phyloP scores from a whole-genome alignment of 108 stramenopile species.

The Nannochloropsis gaditana region DNA sequence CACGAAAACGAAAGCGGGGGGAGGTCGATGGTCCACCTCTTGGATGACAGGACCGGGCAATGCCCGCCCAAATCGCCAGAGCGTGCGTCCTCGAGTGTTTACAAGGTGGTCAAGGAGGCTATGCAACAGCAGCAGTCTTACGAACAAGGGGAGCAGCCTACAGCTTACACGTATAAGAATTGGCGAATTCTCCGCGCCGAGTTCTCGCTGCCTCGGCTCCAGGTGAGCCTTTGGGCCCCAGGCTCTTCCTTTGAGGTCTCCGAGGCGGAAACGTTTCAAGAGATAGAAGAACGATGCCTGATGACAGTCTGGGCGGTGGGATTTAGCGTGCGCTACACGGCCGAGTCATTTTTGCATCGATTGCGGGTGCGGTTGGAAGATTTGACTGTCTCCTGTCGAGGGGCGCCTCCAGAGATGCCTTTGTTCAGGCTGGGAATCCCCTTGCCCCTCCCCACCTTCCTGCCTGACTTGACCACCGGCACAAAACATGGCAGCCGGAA shows the following conservation, averaged over 20 bases:
- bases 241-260: not conserved
- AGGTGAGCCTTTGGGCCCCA: not conserved
- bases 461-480: not conserved
- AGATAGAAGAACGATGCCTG: not conserved
- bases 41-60: not conserved
- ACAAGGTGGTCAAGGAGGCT: not conserved
- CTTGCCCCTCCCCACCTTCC: not conserved
- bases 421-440: not conserved
- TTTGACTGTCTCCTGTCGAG: not conserved
- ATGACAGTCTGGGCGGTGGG: constrained; percentile 1
- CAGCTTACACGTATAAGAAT: not conserved
- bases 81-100: not conserved
- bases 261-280: not conserved
- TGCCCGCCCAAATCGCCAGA: not conserved
- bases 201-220: not conserved
- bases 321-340: not conserved
- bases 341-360: not conserved
- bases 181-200: not conserved
- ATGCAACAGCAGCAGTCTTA: not conserved
- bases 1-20: not conserved
- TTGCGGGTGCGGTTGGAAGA: not conserved
- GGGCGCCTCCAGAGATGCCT: constrained; percentile 10
- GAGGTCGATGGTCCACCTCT: not conserved
- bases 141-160: not conserved
- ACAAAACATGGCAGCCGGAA: not conserved